A percentile compares a stretch with the other conserved stretches of the same genome.
phyloP scores from a whole-genome alignment of 2,329 filamentous ascomycete species.

The Trichoderma koningii region DNA sequence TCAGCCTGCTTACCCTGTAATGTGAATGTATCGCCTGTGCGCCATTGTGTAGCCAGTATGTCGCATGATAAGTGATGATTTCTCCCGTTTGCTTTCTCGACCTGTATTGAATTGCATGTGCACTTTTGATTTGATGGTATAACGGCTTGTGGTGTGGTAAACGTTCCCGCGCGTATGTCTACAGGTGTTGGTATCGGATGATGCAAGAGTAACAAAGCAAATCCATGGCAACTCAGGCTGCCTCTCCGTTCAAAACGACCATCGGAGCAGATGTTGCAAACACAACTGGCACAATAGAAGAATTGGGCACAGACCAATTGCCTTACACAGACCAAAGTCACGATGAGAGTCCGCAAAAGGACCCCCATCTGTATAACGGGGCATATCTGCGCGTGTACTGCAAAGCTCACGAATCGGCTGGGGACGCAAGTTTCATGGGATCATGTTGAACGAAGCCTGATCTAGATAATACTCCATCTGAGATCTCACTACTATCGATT shows the following conservation, averaged over 20 bases:
- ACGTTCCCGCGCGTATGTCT: no score
- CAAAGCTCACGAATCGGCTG: not conserved
- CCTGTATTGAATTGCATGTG: no score
- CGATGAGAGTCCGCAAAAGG: not conserved
- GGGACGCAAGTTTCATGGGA: not conserved
- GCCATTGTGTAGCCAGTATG: not conserved
- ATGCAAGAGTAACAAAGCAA: no score
- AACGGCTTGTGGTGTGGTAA: no score
- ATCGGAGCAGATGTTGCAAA: not conserved
- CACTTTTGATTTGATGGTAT: no score
- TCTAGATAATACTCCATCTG: no score
- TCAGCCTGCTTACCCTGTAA: slow-evolving; percentile 9
- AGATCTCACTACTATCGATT: no score
- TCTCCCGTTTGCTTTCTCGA: no score
- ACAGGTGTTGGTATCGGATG: no score
- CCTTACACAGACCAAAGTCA: not conserved
- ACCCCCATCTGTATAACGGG: not conserved
- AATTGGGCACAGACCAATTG: not conserved
- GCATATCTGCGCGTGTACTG: not conserved
- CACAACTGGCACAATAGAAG: no score
- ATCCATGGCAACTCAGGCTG: not conserved
- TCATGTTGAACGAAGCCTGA: not conserved
- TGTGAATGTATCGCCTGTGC: not conserved
- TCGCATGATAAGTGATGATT: no score
- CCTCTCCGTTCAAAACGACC: not conserved